These are phyloP conservation scores for Durotheca rogersii DNA, from an alignment of 495 filamentous ascomycete genomes.

Conservation along the genomic window DNA sequence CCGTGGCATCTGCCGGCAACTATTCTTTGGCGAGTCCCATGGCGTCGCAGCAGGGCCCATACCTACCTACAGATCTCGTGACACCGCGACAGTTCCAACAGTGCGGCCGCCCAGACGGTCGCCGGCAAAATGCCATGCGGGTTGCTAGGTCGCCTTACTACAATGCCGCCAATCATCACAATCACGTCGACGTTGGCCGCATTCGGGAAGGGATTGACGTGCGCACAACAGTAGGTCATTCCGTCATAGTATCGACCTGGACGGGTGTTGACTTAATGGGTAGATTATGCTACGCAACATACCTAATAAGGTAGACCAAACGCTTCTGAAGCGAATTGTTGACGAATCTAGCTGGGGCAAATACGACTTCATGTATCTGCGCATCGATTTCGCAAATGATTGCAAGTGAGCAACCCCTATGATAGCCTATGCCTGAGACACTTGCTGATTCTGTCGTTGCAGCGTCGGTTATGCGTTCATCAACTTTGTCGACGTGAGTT, in stretches of 20 bases:
- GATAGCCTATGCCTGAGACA: background rate
- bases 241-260: constrained; percentile 1
- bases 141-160: constrained; percentile 43
- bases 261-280: constrained; percentile 47
- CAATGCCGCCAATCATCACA: constrained; percentile 55
- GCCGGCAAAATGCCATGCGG: constrained; percentile 46
- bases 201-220: constrained; percentile 69
- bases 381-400: constrained; percentile 87
- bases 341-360: constrained; percentile 75
- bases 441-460: constrained; percentile 33
- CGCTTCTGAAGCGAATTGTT: constrained; percentile 74
- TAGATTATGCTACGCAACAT: constrained; percentile 99
- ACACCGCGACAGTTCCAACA: constrained; percentile 33
- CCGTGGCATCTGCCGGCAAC: constrained; percentile 30
- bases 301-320: constrained; percentile 84
- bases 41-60: constrained; percentile 25
- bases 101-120: constrained; percentile 32
- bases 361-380: constrained; percentile 94
- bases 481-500: constrained; percentile 80
- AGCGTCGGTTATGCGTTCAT: constrained; percentile 98
- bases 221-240: constrained; percentile 65
- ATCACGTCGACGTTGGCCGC: constrained; percentile 64
- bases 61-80: constrained; percentile 19
- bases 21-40: constrained; percentile 39
- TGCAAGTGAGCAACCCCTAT: constrained; percentile 69